Evolutionary conservation across 2,329 filamentous ascomycete genomes (phyloP).

Genomic region (Fusarium devonianum): DNA sequence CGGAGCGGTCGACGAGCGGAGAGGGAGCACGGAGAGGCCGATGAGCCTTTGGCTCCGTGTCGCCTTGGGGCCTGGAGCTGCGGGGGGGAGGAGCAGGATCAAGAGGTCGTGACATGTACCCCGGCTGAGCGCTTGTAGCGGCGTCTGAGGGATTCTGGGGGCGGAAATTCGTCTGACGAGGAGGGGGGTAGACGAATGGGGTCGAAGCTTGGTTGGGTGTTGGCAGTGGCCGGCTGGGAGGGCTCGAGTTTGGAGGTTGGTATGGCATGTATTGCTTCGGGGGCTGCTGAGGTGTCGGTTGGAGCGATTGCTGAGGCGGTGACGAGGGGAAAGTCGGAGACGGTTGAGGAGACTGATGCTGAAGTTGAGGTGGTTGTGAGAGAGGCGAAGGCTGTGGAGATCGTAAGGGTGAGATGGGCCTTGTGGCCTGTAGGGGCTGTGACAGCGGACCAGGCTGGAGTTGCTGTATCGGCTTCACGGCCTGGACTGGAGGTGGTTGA

Average conservation of each 20-base stretch:
- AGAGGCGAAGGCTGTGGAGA: constrained; percentile 31
- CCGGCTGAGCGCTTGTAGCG: constrained; percentile 8
- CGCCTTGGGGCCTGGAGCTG: constrained; percentile 40
- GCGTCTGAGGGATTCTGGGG: constrained; percentile 15
- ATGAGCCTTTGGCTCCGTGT: constrained; percentile 33
- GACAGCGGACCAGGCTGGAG: constrained; percentile 28
- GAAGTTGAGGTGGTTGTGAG: constrained; percentile 27
- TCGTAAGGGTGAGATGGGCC: constrained; percentile 26
- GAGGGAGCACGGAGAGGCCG: constrained; percentile 37
- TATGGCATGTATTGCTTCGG: constrained; percentile 28
- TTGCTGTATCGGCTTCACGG: not conserved
- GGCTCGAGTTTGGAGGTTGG: constrained; percentile 23
- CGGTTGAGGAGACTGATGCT: constrained; percentile 19
- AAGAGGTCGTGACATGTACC: constrained; percentile 36
- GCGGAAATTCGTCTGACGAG: constrained; percentile 20
- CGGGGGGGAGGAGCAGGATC: constrained; percentile 38
- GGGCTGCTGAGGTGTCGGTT: constrained; percentile 15
- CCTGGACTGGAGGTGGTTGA: too few relatives aligned
- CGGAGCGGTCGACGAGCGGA: constrained; percentile 27
- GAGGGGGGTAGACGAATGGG: constrained; percentile 22
- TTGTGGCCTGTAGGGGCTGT: constrained; percentile 15
- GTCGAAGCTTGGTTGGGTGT: constrained; percentile 24
- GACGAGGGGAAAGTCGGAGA: constrained; percentile 20
- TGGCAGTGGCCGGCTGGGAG: constrained; percentile 22
- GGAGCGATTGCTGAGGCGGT: not conserved